Conservation (phyloP, 208 protist species). For the Naegleria fowleri region DNA sequence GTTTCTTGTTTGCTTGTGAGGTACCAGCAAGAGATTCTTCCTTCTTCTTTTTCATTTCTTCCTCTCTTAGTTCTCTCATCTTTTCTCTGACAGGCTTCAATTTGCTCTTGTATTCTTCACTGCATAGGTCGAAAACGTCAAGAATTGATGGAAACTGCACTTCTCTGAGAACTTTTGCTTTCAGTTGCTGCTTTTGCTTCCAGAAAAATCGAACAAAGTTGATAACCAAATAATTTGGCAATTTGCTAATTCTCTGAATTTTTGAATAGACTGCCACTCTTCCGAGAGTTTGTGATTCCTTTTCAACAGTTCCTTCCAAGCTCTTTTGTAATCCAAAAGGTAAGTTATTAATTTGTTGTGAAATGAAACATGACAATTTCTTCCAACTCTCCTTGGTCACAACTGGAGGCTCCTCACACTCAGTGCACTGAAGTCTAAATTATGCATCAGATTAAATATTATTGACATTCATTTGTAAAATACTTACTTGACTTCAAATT, state of each 20-base stretch:
- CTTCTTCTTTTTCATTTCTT: constrained; percentile 23
- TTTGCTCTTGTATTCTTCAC: not conserved
- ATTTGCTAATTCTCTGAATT: constrained; percentile 47
- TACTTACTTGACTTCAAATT: constrained; percentile 25
- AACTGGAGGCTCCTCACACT: constrained; percentile 4
- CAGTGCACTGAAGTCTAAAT: not conserved
- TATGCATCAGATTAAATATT: too few relatives aligned
- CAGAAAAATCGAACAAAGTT: constrained; percentile 81
- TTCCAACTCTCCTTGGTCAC: constrained; percentile 50
- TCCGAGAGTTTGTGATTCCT: constrained; percentile 49
- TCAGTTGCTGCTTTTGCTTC: constrained; percentile 41
- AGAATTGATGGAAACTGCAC: constrained; percentile 15
- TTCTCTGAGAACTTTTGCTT: constrained; percentile 25
- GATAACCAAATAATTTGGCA: constrained; percentile 73
- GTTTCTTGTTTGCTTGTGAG: not conserved
- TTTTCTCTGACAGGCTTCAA: not conserved
- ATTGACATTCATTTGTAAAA: too few relatives aligned
- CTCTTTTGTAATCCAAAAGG: constrained; percentile 62
- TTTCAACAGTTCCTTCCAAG: constrained; percentile 58
- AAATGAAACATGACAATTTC: constrained; percentile 74
- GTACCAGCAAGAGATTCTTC: not conserved
- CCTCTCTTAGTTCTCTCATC: not conserved
- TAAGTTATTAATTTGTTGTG: constrained; percentile 62
- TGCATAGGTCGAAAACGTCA: constrained; percentile 27
- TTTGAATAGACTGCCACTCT: constrained; percentile 52